Conservation (phyloP, 306 rosid genomes). For the Trichosanthes cucumerina region DNA sequence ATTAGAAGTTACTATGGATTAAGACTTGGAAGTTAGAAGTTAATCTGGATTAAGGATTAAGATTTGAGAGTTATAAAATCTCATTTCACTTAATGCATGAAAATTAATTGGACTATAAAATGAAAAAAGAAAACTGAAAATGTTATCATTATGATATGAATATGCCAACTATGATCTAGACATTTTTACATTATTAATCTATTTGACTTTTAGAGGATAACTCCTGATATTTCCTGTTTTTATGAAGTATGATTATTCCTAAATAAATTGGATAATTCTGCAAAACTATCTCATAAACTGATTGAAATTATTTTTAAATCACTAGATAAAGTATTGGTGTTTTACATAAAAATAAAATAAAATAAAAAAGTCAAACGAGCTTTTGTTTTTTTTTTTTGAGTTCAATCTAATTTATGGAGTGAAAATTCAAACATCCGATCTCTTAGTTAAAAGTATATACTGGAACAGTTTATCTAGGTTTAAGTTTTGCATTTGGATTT, state of each 20-base stretch:
- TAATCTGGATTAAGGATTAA: neutral
- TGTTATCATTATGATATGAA: neutral
- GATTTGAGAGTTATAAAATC: conserved; percentile 1
- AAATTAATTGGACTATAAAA: neutral
- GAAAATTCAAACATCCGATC: too few relatives aligned
- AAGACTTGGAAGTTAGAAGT: neutral
- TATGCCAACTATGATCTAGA: neutral
- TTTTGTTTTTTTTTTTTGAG: too few relatives aligned
- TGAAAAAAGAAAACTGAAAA: neutral
- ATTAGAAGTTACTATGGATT: neutral
- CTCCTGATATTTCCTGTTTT: neutral
- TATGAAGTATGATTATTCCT: neutral
- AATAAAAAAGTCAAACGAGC: neutral
- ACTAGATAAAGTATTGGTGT: neutral
- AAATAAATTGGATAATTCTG: neutral
- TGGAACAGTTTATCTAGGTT: too few relatives aligned
- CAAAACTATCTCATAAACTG: neutral
- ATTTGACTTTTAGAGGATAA: neutral
- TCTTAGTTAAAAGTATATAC: too few relatives aligned
- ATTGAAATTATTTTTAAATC: neutral
- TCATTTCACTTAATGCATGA: neutral
- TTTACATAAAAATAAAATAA: too few relatives aligned
- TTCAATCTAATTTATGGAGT: too few relatives aligned
- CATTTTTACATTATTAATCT: conserved; percentile 5
- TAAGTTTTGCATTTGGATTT: too few relatives aligned